phyloP scores from a whole-genome alignment of 257 asterid genomes.

The Galeopsis tetrahit region DNA sequence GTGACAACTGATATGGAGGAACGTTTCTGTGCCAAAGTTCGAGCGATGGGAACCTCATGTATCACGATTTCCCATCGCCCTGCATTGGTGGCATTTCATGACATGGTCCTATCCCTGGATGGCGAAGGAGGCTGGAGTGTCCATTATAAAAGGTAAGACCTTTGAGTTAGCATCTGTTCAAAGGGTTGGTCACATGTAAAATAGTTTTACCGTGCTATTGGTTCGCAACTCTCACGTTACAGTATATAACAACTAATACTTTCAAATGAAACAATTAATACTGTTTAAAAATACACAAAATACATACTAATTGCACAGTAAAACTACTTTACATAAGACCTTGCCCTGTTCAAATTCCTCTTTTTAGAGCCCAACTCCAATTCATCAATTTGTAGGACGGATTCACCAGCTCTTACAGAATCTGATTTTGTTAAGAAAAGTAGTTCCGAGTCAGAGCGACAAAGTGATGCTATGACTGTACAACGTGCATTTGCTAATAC shows the following conservation, averaged over 20 bases:
- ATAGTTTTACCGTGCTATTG: too few relatives aligned
- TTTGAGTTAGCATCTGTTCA: conserved; percentile 19
- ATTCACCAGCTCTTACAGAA: conserved; percentile 61
- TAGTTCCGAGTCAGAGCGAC: conserved; percentile 73
- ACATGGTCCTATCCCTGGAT: conserved; percentile 93
- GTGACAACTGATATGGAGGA: conserved; percentile 99
- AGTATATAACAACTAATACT: too few relatives aligned
- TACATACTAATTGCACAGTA: too few relatives aligned
- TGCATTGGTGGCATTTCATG: conserved; percentile 98
- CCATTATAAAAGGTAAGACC: conserved; percentile 70
- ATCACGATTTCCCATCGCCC: conserved; percentile 99
- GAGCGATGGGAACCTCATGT: conserved; percentile 99
- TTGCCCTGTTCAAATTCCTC: neutral
- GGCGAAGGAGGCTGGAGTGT: conserved; percentile 99
- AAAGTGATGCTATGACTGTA: conserved; percentile 86
- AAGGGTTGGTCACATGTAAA: too few relatives aligned
- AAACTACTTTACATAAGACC: too few relatives aligned
- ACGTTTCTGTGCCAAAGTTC: conserved; percentile 93
- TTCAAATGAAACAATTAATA: too few relatives aligned
- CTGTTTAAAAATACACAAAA: too few relatives aligned
- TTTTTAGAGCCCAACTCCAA: conserved; percentile 13
- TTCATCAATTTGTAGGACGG: conserved; percentile 55
- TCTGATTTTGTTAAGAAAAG: conserved; percentile 56
- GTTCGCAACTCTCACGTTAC: too few relatives aligned
- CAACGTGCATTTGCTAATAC: conserved; percentile 91